phyloP scores from a whole-genome alignment of 108 stramenopile species.

The Fragilariopsis cylindrus region DNA sequence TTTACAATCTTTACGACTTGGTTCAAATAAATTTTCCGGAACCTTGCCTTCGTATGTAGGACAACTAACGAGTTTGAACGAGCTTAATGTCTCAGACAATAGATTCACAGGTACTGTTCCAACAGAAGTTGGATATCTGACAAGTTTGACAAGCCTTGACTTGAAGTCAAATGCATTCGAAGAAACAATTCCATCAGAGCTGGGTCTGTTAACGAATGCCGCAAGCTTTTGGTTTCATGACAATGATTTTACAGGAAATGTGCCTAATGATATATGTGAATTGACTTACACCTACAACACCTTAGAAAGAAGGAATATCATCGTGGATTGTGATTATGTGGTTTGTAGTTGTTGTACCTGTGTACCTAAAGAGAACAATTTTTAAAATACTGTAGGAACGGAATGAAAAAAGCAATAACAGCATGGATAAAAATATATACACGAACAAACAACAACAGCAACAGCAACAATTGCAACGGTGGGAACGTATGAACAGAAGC shows the following conservation, averaged over 20 bases:
- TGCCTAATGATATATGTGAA: slow-evolving; percentile 42
- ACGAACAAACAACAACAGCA: no score
- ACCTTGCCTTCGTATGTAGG: slow-evolving; percentile 44
- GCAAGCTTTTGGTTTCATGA: slow-evolving; percentile 34
- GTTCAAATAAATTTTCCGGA: slow-evolving; percentile 45
- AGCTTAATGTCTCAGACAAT: slow-evolving; percentile 57
- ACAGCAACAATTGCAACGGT: no score
- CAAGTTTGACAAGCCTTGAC: slow-evolving; percentile 16
- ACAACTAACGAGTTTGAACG: slow-evolving; percentile 33
- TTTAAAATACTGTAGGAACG: no score
- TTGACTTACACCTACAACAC: slow-evolving; percentile 9
- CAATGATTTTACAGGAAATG: slow-evolving; percentile 38
- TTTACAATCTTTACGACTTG: slow-evolving; percentile 42
- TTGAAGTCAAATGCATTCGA: slow-evolving; percentile 38
- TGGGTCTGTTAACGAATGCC: slow-evolving; percentile 46
- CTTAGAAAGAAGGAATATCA: background rate
- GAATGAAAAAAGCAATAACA: no score
- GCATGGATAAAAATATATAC: no score
- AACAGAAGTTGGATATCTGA: slow-evolving; percentile 34
- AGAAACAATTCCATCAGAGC: slow-evolving; percentile 51
- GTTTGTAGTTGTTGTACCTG: no score
- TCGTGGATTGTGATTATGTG: slow-evolving; percentile 10
- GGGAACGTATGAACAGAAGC: no score
- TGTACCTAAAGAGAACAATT: no score
- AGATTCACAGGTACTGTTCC: slow-evolving; percentile 48